Base-by-base conservation (phyloP, 2,329 filamentous ascomycete genomes). In the Apiospora hydei region DNA sequence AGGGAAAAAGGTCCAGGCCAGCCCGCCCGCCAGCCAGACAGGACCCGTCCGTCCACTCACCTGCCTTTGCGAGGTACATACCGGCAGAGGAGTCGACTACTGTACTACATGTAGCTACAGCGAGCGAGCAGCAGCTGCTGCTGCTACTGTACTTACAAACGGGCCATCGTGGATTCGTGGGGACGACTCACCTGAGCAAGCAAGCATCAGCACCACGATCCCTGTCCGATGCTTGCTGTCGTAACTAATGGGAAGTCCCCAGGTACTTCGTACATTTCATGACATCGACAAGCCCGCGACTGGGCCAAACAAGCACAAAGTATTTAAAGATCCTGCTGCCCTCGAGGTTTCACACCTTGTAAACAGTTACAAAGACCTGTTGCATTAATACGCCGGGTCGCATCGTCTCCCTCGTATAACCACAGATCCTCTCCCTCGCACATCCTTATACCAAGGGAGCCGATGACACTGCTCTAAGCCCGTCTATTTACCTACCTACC, bases 231-330 rank as follows among this genome's bases (percentile, higher is more conserved):
- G 46, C 69, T 44, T 49, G 67, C 71, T 71, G 67, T 67, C 69
- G 72, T 73, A 71, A 57, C 72, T 71, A 73, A 72, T 70, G n/a
- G 7, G 51, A 70, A 67, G 67, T 67, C 66, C 66, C 67, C 70
- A 67, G 72, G 57, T 64, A 64, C 57, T 41, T 64, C 30, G 57
- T 64, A 64, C 57, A 64, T 38, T 64, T 64, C 57, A 64, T 64
- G 57, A 64, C 57, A 64, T 64, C 57, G 57, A 64, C 57, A 64
- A 41, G 57, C 57, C 57, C 34, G 57, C 34, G 57, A 41, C 57
- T 64, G 57, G 57, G 57, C 57, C 34, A 64, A 64, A 64, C 57
- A 41, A 64, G 34, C 57, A 41, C 57, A 64, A 64, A 64, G 57
- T 64, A 64, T 64, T 64, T 64, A 64, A 64, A 64, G 30, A 64